Evolutionary conservation across 2,329 filamentous ascomycete genomes (phyloP).

Genomic region (Colletotrichum gloeosporioides): DNA sequence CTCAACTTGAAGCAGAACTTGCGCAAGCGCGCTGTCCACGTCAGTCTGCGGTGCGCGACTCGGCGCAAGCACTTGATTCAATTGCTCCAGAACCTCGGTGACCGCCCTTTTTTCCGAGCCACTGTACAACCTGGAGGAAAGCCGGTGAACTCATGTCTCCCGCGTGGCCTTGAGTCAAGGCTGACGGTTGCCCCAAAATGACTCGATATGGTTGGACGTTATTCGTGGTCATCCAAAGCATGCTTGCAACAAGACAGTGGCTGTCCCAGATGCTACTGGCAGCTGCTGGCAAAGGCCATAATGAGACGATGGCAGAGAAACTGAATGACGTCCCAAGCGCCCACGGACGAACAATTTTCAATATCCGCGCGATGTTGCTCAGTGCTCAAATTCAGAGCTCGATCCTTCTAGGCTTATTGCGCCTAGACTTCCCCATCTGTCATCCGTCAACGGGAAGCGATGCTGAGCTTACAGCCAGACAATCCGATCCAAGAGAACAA

Average conservation of each 20-base stretch:
- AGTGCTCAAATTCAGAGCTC: background rate
- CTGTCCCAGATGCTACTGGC: conserved; percentile 3
- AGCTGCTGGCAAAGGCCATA: background rate
- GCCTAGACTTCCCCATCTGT: background rate
- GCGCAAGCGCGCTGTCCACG: background rate
- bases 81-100: background rate
- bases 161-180: background rate
- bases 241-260: background rate
- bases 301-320: conserved; percentile 1
- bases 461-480: background rate
- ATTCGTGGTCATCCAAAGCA: background rate
- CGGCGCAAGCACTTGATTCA: background rate
- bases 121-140: background rate
- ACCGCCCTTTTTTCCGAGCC: background rate
- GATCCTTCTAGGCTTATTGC: background rate
- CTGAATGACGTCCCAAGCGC: background rate
- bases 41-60: background rate
- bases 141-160: background rate
- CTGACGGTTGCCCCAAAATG: background rate
- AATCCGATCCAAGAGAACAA: background rate
- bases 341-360: background rate
- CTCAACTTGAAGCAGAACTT: conserved; percentile 1
- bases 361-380: background rate
- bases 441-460: background rate
- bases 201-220: background rate